These are phyloP conservation scores for Orychophragmus violaceus DNA, from an alignment of 345 rosid genomes.

Conservation along the genomic window DNA sequence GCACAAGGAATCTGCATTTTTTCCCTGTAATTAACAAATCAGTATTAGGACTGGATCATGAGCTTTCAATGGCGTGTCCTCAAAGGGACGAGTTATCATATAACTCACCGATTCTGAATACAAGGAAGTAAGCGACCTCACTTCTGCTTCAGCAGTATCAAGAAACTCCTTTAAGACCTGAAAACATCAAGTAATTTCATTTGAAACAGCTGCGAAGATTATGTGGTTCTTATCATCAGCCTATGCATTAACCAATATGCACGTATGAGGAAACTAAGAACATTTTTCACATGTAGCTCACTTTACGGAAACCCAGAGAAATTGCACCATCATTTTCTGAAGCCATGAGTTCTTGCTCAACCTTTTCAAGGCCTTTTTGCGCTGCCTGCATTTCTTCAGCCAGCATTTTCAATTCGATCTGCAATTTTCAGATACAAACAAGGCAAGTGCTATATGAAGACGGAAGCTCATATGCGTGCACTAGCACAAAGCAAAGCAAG, in stretches of 20 bases:
- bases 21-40: constrained; percentile 57
- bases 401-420: constrained; percentile 92
- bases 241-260: background rate
- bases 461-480: background rate
- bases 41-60: constrained; percentile 14
- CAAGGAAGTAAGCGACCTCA: constrained; percentile 61
- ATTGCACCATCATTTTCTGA: constrained; percentile 83
- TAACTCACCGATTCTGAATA: constrained; percentile 84
- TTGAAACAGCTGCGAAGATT: background rate
- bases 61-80: background rate
- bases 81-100: background rate
- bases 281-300: constrained; percentile 31
- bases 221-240: background rate
- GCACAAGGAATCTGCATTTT: constrained; percentile 90
- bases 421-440: constrained; percentile 10
- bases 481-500: background rate
- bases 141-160: constrained; percentile 87
- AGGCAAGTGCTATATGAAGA: background rate
- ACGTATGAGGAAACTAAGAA: constrained; percentile 5
- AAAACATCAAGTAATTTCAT: constrained; percentile 4
- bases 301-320: constrained; percentile 83
- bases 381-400: constrained; percentile 99
- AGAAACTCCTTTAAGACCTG: constrained; percentile 83
- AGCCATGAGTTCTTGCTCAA: constrained; percentile 76
- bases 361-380: constrained; percentile 92